Percentiles rank a stretch among this genome's conserved stretches.
These are phyloP conservation scores for Pythium brachiatum DNA, from an alignment of 352 stramenopile genomes.

Conservation along the genomic window DNA sequence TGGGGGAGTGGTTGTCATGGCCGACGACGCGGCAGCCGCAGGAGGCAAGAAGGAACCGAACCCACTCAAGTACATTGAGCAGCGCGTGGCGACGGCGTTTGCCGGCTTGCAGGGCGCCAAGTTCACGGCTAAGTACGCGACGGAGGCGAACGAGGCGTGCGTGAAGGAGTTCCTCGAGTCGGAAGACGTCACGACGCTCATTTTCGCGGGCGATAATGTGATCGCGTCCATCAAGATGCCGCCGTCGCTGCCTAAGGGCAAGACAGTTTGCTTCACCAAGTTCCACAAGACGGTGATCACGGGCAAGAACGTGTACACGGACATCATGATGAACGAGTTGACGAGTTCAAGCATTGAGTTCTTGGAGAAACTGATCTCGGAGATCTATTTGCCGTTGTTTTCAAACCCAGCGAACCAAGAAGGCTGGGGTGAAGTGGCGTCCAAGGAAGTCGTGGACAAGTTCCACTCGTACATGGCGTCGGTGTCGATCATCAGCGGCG, in stretches of 20 bases:
- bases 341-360: constrained; percentile 93
- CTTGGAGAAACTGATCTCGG: constrained; percentile 92
- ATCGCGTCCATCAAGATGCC: constrained; percentile 88
- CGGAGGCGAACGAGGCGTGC: constrained; percentile 75
- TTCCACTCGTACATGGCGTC: constrained; percentile 97
- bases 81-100: constrained; percentile 74
- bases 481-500: constrained; percentile 95
- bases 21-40: constrained; percentile 38
- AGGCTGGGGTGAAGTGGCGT: constrained; percentile 95
- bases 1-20: constrained; percentile 33
- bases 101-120: constrained; percentile 55
- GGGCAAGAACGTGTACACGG: constrained; percentile 78
- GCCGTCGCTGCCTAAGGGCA: constrained; percentile 77
- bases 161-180: constrained; percentile 90
- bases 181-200: constrained; percentile 82
- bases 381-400: constrained; percentile 95
- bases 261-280: constrained; percentile 92
- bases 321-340: constrained; percentile 88
- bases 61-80: constrained; percentile 77
- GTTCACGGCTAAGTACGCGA: constrained; percentile 82
- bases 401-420: constrained; percentile 95
- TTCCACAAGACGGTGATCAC: constrained; percentile 79
- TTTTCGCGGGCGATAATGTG: constrained; percentile 89
- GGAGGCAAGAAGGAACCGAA: constrained; percentile 68
- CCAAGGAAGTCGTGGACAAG: constrained; percentile 96